These are phyloP conservation scores for Anacardium occidentale DNA, from an alignment of 345 rosid species.

Conservation along the genomic window DNA sequence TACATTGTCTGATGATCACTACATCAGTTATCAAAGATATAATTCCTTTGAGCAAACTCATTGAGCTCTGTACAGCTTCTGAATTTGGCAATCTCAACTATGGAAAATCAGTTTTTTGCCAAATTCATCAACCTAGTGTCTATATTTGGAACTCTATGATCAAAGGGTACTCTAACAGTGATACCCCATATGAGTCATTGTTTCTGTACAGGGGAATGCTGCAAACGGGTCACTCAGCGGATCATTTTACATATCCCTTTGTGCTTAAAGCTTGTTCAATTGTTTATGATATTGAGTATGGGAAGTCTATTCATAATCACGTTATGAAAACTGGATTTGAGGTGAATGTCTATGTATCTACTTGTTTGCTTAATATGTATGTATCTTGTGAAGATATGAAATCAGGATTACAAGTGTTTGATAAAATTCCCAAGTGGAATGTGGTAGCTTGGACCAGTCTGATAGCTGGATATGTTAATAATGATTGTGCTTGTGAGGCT, in stretches of 20 bases:
- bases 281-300: constrained; percentile 12
- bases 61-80: constrained; percentile 24
- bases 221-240: constrained; percentile 27
- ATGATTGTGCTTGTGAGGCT: constrained; percentile 21
- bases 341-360: constrained; percentile 36
- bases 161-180: constrained; percentile 33
- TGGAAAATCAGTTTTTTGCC: constrained; percentile 14
- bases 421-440: constrained; percentile 36
- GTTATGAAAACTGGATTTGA: constrained; percentile 32
- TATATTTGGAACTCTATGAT: constrained; percentile 46
- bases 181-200: constrained; percentile 22
- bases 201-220: constrained; percentile 30
- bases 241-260: constrained; percentile 33
- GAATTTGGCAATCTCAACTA: constrained; percentile 25
- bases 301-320: constrained; percentile 32
- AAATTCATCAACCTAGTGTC: constrained; percentile 22
- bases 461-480: constrained; percentile 37
- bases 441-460: constrained; percentile 38
- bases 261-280: constrained; percentile 36
- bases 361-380: constrained; percentile 37
- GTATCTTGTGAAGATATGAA: constrained; percentile 29
- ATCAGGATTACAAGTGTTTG: constrained; percentile 29
- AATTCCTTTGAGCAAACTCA: constrained; percentile 32
- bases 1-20: constrained; percentile 36
- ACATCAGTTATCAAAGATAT: constrained; percentile 31